Base-by-base conservation (phyloP, 306 rosid species). In the Quercus suber region DNA sequence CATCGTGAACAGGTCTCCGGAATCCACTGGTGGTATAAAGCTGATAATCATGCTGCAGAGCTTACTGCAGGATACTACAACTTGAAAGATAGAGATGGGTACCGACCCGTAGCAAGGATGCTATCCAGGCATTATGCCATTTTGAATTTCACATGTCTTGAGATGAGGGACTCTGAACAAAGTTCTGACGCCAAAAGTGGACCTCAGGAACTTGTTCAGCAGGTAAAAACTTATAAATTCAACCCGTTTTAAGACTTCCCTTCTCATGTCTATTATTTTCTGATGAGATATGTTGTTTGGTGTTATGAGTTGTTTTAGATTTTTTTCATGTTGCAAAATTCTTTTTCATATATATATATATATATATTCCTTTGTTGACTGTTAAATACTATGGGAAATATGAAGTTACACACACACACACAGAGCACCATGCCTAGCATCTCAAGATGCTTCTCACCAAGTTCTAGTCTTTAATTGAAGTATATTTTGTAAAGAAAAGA, bases 1-100 rank as follows among this genome's bases (percentile, higher is more conserved):
- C 72, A 35, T 76, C 45, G 17, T 71, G 75, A 53, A 69, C 84
- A 95, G 99, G 95, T 95, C 25, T 84, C 98, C 9, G 98, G 98
- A 88, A 95, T 95, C 76, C 98, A 95, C 85, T 95, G 99, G 99
- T 92, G 97, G 98, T 95, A 91, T 65, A 82, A 79, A 63, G 69
- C 89, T 20, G 93, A 89, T 45, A 86, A 52, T 76, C 99, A 95
- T 78, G 99, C 98, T 5, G 93, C 93, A 20, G 97, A 95, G 83
- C 92, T 95, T 51, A 91, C 98, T 23, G 83, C 98, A 25, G 98
- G 98, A 82, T 95, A 91, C 80, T 95, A 95, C 84, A 95, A 95
- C 78, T 45, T 95, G 82, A 57, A 81, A 41, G 83, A 82, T 37
- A 87, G 99, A 84, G 99, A 95, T 74, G 96, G 98, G 68, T 95